Evolutionary conservation across 2,329 filamentous ascomycete species (phyloP), one percentile per base, ranked within the genome.

Genomic region (Emydomyces testavorans): DNA sequence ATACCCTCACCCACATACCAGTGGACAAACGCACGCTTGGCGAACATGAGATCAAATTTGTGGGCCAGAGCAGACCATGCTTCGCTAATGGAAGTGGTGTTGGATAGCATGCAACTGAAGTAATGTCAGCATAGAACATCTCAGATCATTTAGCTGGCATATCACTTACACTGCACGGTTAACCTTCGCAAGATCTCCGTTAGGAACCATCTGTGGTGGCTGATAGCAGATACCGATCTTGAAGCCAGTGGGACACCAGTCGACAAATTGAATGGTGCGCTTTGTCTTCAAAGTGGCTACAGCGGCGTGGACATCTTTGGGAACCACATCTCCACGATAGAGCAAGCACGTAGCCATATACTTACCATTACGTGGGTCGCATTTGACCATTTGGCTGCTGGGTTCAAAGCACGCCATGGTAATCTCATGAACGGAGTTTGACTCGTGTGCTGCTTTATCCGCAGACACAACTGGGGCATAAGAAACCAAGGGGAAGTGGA

Each of bases 361-460:
- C 64, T 81, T 82, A 58, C 79, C 79, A 52, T 79, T 77, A 55
- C 74, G 74, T 28, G 78, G 78, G 57, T 82, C 77, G 57, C 79
- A 82, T 54, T 80, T 77, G 45, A 82, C 79, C 79, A 82, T 82
- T 65, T 82, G 78, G 68, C 81, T 81, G 66, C 78, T 77, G 21
- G 77, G 78, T 61, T 82, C 78, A 57, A 81, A 81, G 64, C 50
- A 52, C 7, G 50, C 24, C 28, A 52, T 37, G 4, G 50, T 52
- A 76, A 96, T 95, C 77, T 96, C 92, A 73, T 88, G 84, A 57
- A 96, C 90, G 23, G 86, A 92, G 82, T 95, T 94, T 77, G 89
- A 82, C 73, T 92, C 85, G 63, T 92, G 85, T 40, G 80, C 78
- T 24, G 67, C 83, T 86, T 77, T 85, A 85, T 71, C 77, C 74